phyloP scores from a whole-genome alignment of 1,139 yeast genomes.

The Scheffersomyces lignicola region DNA sequence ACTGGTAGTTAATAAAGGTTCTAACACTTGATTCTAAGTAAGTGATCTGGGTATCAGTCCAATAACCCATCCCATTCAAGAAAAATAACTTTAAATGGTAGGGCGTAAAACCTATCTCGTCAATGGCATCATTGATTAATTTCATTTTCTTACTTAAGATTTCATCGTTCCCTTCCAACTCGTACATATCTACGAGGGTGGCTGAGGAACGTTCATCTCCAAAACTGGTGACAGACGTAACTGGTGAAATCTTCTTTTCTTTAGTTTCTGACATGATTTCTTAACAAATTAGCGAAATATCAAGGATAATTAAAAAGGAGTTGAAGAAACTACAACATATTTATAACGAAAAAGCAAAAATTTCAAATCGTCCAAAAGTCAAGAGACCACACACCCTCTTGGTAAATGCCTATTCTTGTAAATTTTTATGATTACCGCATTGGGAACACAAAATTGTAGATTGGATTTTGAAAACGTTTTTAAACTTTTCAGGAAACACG shows the following conservation, averaged over 20 bases:
- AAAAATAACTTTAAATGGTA: slow-evolving; percentile 37
- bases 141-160: slow-evolving; percentile 26
- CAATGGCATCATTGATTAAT: slow-evolving; percentile 32
- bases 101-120: slow-evolving; percentile 38
- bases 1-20: slow-evolving; percentile 42
- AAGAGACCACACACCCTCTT: no score
- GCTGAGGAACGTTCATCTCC: not conserved
- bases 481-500: no score
- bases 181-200: slow-evolving; percentile 20
- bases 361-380: not conserved
- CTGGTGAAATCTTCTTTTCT: not conserved
- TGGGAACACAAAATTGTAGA: slow-evolving; percentile 1
- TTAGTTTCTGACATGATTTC: not conserved
- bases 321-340: slow-evolving; percentile 3
- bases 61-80: slow-evolving; percentile 62
- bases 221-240: not conserved
- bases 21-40: slow-evolving; percentile 40
- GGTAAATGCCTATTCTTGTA: no score
- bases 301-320: not conserved
- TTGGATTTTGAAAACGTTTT: no score
- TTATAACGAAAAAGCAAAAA: slow-evolving; percentile 1
- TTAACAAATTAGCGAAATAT: not conserved
- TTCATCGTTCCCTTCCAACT: slow-evolving; percentile 24
- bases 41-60: slow-evolving; percentile 62
- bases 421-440: not conserved